Evolutionary conservation across 139 green algal species (phyloP).

Genomic region (Chlorella sp.): DNA sequence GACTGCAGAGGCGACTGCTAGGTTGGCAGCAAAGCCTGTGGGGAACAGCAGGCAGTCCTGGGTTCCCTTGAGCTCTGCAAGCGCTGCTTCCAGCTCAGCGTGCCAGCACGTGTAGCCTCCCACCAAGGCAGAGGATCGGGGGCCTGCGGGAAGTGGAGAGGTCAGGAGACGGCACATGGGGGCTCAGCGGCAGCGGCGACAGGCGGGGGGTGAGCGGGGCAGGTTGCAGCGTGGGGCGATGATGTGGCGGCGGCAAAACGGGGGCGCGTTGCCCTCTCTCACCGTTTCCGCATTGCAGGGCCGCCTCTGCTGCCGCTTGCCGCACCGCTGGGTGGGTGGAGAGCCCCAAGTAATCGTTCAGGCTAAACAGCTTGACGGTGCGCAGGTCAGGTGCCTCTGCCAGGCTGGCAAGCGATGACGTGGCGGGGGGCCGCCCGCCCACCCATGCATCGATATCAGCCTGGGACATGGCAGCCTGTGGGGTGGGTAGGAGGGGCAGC

Average conservation of each 20-base stretch:
- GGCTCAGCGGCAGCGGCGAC: not conserved
- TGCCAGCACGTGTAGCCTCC: constrained; percentile 87
- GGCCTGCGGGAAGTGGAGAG: constrained; percentile 21
- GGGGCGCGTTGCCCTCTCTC: not conserved
- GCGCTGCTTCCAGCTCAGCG: constrained; percentile 77
- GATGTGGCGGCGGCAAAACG: not conserved
- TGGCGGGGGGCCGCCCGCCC: not conserved
- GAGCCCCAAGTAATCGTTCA: constrained; percentile 97
- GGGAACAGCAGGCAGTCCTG: constrained; percentile 87
- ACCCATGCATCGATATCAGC: constrained; percentile 52
- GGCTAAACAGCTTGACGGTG: constrained; percentile 78
- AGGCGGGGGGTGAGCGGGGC: not conserved
- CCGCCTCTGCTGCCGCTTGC: constrained; percentile 62
- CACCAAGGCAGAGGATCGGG: constrained; percentile 71
- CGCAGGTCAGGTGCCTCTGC: constrained; percentile 22
- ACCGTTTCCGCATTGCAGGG: constrained; percentile 46
- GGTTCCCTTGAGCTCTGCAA: constrained; percentile 84
- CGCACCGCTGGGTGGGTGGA: constrained; percentile 82
- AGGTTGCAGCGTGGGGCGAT: not conserved
- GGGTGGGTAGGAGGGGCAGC: not conserved
- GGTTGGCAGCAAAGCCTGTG: constrained; percentile 94
- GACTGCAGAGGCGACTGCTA: constrained; percentile 76
- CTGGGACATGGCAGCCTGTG: constrained; percentile 37
- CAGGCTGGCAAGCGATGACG: not conserved
- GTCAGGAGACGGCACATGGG: not conserved